Evolutionary conservation across 208 protist species (phyloP), one percentile per base, ranked within the genome.

Genomic region (Trypanosoma caninum): DNA sequence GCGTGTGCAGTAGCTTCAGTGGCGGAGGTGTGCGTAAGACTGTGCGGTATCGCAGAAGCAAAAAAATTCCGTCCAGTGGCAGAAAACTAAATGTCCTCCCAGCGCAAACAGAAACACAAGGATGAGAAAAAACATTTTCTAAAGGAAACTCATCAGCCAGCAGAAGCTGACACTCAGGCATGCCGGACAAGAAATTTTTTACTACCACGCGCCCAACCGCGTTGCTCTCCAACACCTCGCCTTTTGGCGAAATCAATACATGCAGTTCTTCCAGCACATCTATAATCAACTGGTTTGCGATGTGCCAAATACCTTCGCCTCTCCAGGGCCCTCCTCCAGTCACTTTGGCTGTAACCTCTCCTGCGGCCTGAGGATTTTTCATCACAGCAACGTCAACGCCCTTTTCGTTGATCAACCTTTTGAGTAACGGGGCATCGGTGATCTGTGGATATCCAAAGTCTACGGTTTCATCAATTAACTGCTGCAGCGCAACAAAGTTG

Each of bases 401-500:
- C 28, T 69, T 78, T 55, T 81, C 62, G 16, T 82, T 87, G 51
- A 99, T 95, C 70, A 96, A 98, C 16, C 76, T 58, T 44, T 95
- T 95, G 28, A 99, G 76, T 27, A 89, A 63, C 51, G 94, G 88
- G 7, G 67, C 61, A 42, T 97, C 89, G 25, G 80, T 95, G 51
- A 84, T 87, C 63, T 98, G 94, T 33, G 98, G 98, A 68, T 98
- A 99, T 22, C 98, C 98, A 86, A 97, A 99, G 80, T 99, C 98
- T 56, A 99, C 80, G 2, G 97, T 93, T 72, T 99, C 97, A 72
- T 99, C 98, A 37, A 99, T 93, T 22, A 99, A 69, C 68, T 98
- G 93, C 73, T 99, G 98, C 40, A 99, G 76, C 5, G 98, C 78
- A 16, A 97, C 78, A 77, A 98, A 99, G 75, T 99, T 98, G 46